Evolutionary conservation across 768 basidiomycete genomes (phyloP).

Genomic region (Dendrothele bispora): DNA sequence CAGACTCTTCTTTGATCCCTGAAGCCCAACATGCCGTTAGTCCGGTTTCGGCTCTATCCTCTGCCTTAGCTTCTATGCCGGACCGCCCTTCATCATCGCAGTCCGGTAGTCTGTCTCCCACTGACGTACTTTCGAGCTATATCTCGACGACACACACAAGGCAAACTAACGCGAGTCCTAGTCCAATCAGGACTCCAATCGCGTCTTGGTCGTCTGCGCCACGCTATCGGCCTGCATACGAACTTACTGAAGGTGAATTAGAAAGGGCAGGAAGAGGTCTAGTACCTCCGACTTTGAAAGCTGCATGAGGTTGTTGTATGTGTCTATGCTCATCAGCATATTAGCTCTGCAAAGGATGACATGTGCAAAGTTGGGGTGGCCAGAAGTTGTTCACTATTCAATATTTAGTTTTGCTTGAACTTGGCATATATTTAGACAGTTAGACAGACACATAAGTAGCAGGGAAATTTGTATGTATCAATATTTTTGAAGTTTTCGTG

Average conservation of each 20-base stretch:
- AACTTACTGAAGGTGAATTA: constrained; percentile 69
- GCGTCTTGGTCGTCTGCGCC: not conserved
- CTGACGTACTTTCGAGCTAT: constrained; percentile 16
- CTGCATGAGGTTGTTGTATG: no score
- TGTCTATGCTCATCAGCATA: no score
- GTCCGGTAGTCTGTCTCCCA: constrained; percentile 10
- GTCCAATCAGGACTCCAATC: not conserved
- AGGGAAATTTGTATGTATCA: no score
- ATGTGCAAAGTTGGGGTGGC: no score
- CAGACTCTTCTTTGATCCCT: constrained; percentile 8
- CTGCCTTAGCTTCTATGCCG: constrained; percentile 6
- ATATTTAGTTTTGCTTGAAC: no score
- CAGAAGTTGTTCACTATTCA: no score
- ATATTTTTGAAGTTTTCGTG: no score
- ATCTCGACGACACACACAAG: constrained; percentile 24
- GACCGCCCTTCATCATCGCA: constrained; percentile 1
- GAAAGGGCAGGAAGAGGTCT: constrained; percentile 75
- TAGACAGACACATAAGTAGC: no score
- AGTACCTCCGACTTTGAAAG: not conserved
- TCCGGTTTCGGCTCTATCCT: constrained; percentile 22
- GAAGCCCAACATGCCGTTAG: constrained; percentile 19
- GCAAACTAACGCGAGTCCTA: constrained; percentile 6
- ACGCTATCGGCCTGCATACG: constrained; percentile 79
- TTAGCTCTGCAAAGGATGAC: no score
- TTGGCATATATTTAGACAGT: no score